Percentiles rank a stretch among this genome's conserved stretches.
phyloP scores from a whole-genome alignment of 2,329 filamentous ascomycete genomes.

The Plectosphaerella plurivora region DNA sequence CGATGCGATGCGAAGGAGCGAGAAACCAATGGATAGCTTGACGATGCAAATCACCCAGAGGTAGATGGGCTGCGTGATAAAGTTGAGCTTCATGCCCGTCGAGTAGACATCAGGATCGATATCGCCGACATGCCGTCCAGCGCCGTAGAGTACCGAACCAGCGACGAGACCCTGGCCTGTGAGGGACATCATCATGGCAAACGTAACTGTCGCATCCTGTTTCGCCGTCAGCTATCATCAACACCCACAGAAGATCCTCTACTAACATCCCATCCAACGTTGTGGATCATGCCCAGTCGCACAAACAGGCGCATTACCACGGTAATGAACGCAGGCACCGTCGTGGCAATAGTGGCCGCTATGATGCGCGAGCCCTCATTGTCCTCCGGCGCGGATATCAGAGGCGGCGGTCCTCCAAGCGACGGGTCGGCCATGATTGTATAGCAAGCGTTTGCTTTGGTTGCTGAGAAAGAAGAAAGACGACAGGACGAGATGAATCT shows the following conservation, averaged over 20 bases:
- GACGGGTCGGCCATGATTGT: too few relatives aligned
- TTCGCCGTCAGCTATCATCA: too few relatives aligned
- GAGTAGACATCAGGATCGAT: constrained; percentile 27
- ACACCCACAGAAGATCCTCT: background rate
- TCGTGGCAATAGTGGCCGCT: constrained; percentile 31
- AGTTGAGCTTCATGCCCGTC: constrained; percentile 35
- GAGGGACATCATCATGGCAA: constrained; percentile 24
- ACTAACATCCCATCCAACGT: constrained; percentile 40
- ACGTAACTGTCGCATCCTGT: constrained; percentile 24
- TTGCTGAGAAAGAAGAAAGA: too few relatives aligned
- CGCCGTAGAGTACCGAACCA: constrained; percentile 34
- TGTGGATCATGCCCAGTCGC: constrained; percentile 38
- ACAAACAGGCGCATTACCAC: constrained; percentile 41
- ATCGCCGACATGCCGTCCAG: constrained; percentile 39
- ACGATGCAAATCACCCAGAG: constrained; percentile 33
- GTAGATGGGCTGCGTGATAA: constrained; percentile 38
- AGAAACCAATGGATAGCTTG: constrained; percentile 36
- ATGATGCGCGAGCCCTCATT: constrained; percentile 32
- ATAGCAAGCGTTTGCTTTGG: too few relatives aligned
- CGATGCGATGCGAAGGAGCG: constrained; percentile 34
- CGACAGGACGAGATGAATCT: too few relatives aligned
- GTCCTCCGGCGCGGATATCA: constrained; percentile 14
- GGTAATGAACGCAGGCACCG: constrained; percentile 28
- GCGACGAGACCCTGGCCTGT: constrained; percentile 33
- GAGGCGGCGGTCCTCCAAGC: background rate